Percentiles rank a stretch among this genome's conserved stretches.
Conservation (phyloP, 306 rosid genomes). For the Rosa persica region DNA sequence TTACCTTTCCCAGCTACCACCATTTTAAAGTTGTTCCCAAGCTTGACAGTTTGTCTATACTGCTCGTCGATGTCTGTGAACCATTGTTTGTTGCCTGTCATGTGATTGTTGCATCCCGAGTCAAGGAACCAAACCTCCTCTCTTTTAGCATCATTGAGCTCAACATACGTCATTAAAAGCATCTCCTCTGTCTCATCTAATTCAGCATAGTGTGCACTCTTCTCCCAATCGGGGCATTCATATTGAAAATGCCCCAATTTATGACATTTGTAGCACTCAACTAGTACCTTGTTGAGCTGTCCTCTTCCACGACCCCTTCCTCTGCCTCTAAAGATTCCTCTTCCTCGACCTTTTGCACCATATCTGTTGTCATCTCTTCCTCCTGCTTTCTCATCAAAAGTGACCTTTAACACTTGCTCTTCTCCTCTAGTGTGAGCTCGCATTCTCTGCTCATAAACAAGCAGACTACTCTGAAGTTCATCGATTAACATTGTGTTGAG, state of each 20-base stretch:
- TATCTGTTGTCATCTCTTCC: not conserved
- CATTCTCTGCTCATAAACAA: not conserved
- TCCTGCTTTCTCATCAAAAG: not conserved
- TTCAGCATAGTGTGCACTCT: not conserved
- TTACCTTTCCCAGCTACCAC: not conserved
- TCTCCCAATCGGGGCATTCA: not conserved
- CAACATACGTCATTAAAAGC: not conserved
- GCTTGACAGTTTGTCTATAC: not conserved
- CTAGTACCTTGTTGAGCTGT: not conserved
- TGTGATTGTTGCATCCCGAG: not conserved
- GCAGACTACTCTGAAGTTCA: not conserved
- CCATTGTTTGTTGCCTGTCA: not conserved
- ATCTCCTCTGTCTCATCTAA: not conserved
- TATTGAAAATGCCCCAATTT: not conserved
- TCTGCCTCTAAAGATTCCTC: not conserved
- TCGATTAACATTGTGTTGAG: not conserved
- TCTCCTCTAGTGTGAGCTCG: not conserved
- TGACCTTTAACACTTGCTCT: not conserved
- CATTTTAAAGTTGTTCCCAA: not conserved
- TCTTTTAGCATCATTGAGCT: not conserved
- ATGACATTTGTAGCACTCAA: not conserved
- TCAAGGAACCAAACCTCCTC: not conserved
- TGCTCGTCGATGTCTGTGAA: not conserved
- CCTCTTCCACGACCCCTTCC: not conserved
- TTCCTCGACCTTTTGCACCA: not conserved